Evolutionary conservation across 1,284 basidiomycete species (phyloP).

Genomic region (Athelia psychrophila): DNA sequence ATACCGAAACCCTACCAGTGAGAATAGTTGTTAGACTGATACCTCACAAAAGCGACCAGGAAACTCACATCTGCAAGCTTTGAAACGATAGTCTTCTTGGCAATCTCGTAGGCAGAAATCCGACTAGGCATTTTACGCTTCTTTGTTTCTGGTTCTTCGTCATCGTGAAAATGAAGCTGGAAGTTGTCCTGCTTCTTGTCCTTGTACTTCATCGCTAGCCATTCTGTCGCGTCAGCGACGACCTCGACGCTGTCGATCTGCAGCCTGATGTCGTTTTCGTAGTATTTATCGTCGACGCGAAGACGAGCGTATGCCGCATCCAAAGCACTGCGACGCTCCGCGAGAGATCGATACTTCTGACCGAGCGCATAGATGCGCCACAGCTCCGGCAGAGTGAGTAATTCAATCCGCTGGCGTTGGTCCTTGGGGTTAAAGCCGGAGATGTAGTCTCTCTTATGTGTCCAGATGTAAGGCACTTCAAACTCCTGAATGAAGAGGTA

Average conservation of each 20-base stretch:
- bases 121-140: constrained; percentile 84
- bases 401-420: constrained; percentile 53
- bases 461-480: constrained; percentile 95
- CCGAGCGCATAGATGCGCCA: constrained; percentile 89
- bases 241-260: constrained; percentile 81
- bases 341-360: constrained; percentile 82
- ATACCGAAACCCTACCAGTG: constrained; percentile 72
- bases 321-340: constrained; percentile 70
- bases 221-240: constrained; percentile 90
- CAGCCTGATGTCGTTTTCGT: constrained; percentile 60
- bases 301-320: constrained; percentile 64
- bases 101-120: constrained; percentile 83
- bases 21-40: constrained; percentile 8
- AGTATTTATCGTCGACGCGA: constrained; percentile 68
- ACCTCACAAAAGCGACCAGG: constrained; percentile 3
- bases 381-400: constrained; percentile 77
- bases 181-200: constrained; percentile 65
- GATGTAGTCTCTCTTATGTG: constrained; percentile 90
- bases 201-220: constrained; percentile 86
- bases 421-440: constrained; percentile 70
- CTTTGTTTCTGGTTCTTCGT: constrained; percentile 49
- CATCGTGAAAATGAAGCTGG: constrained; percentile 69
- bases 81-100: constrained; percentile 76
- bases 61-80: constrained; percentile 70
- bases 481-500: constrained; percentile 87